phyloP scores from a whole-genome alignment of 345 rosid species.

The Isatis tinctoria region DNA sequence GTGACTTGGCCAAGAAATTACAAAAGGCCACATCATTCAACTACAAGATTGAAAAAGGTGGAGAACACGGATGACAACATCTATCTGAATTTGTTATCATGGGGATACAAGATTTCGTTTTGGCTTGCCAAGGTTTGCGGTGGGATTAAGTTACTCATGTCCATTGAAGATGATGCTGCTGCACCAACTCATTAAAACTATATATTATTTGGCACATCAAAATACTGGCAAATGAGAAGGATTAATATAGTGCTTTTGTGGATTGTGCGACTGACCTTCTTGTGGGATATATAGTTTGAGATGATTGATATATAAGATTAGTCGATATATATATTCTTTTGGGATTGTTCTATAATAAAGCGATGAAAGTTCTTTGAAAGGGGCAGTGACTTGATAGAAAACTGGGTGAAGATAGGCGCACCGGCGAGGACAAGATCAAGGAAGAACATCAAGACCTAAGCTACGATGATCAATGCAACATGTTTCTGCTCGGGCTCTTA shows the following conservation, averaged over 20 bases:
- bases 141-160: constrained; percentile 95
- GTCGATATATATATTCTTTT: no score
- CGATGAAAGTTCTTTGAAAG: neutral
- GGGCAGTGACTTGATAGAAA: constrained; percentile 89
- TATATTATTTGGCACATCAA: neutral
- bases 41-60: neutral
- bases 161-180: constrained; percentile 56
- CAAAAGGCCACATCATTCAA: neutral
- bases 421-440: constrained; percentile 66
- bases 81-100: neutral
- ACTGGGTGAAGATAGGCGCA: constrained; percentile 74
- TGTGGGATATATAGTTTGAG: no score
- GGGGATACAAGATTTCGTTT: neutral
- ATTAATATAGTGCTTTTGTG: no score
- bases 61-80: neutral
- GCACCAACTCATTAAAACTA: constrained; percentile 18
- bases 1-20: neutral
- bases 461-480: constrained; percentile 44
- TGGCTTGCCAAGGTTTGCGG: constrained; percentile 47
- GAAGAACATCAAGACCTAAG: constrained; percentile 36
- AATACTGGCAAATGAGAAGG: neutral
- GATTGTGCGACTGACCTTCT: no score
- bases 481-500: neutral
- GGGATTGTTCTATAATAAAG: neutral
- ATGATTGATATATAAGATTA: neutral